These are phyloP conservation scores for Dictyostelium citrinum DNA, from an alignment of 78 protist species.

Conservation along the genomic window DNA sequence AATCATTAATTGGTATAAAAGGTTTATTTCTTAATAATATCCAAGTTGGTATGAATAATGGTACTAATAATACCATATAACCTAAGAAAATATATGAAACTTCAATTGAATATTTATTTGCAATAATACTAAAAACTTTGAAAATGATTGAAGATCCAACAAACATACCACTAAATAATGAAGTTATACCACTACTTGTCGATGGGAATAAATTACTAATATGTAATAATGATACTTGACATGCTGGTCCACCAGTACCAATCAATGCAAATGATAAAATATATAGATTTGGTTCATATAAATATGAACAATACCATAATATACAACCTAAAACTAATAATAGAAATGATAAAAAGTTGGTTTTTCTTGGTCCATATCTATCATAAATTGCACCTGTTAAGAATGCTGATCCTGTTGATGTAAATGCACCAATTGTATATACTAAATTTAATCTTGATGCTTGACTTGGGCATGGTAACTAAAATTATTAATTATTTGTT, in stretches of 20 bases:
- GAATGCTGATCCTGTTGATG: constrained; percentile 74
- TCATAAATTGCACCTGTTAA: constrained; percentile 49
- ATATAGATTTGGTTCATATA: constrained; percentile 17
- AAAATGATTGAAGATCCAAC: constrained; percentile 77
- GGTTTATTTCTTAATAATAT: constrained; percentile 34
- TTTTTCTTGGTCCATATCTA: constrained; percentile 53
- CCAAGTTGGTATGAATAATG: constrained; percentile 40
- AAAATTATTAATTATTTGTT: no score
- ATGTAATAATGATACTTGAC: constrained; percentile 62
- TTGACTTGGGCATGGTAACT: constrained; percentile 38
- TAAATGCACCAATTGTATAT: constrained; percentile 66
- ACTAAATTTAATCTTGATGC: constrained; percentile 48
- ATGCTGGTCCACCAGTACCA: constrained; percentile 76
- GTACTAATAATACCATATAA: constrained; percentile 1
- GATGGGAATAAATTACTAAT: constrained; percentile 54
- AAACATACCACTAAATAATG: constrained; percentile 62
- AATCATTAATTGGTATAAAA: constrained; percentile 40
- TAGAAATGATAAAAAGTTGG: neutral
- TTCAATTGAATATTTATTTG: neutral
- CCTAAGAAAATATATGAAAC: constrained; percentile 12
- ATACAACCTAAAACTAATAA: constrained; percentile 32
- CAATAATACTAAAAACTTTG: constrained; percentile 32
- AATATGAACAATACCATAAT: constrained; percentile 19
- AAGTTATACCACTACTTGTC: neutral
- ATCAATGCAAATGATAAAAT: constrained; percentile 57